Evolutionary conservation across 306 rosid genomes (phyloP).

Genomic region (Lagenaria siceraria): DNA sequence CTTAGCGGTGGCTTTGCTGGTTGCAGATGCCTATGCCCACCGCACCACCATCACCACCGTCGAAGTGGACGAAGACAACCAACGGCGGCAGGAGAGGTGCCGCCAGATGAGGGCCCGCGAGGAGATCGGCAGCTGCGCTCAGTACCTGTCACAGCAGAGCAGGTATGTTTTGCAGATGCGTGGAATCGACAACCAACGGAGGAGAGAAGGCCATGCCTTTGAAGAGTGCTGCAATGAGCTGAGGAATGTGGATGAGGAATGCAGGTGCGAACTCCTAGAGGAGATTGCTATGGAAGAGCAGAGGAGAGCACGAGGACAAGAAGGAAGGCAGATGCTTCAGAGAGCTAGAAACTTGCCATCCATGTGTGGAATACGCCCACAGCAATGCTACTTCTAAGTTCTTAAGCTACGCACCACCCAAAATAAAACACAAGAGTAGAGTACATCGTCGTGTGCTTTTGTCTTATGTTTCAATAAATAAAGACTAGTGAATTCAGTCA

Average conservation of each 20-base stretch:
- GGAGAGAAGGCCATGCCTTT: neutral
- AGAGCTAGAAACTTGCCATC: constrained; percentile 1
- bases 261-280: neutral
- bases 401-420: neutral
- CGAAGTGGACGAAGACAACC: neutral
- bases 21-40: constrained; percentile 1
- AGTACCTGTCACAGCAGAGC: neutral
- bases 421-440: neutral
- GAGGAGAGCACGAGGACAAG: neutral
- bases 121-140: neutral
- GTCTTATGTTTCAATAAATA: neutral
- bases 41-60: constrained; percentile 13
- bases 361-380: neutral
- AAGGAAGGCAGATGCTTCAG: neutral
- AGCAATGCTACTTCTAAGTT: neutral
- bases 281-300: neutral
- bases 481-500: neutral
- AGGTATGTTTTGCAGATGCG: neutral
- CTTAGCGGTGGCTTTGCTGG: neutral
- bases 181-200: neutral
- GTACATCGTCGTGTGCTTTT: neutral
- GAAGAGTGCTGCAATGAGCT: neutral
- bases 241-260: constrained; percentile 1
- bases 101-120: neutral
- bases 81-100: neutral